These are phyloP conservation scores for Celoporthe dispersa DNA, from an alignment of 2,329 filamentous ascomycete species.

Conservation along the genomic window DNA sequence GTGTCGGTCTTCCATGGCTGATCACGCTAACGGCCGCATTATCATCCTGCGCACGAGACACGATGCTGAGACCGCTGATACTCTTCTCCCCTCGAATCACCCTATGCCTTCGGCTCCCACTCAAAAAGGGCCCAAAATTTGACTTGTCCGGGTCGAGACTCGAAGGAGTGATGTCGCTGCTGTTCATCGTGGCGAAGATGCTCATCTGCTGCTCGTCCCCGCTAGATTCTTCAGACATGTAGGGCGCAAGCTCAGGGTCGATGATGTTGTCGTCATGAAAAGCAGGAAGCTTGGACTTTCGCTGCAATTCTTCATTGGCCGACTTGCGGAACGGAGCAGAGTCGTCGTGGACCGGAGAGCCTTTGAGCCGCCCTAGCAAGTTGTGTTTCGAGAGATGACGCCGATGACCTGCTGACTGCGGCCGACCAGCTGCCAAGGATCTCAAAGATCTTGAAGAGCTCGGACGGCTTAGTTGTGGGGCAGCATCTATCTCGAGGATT, in stretches of 20 bases:
- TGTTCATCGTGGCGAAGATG: conserved; percentile 78
- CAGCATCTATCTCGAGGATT: conserved; percentile 83
- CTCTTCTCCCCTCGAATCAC: conserved; percentile 76
- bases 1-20: conserved; percentile 62
- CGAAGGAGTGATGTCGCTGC: conserved; percentile 64
- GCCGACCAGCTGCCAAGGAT: conserved; percentile 69
- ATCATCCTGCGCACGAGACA: conserved; percentile 72
- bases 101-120: conserved; percentile 75
- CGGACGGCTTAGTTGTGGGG: conserved; percentile 75
- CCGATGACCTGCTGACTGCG: conserved; percentile 80
- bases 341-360: conserved; percentile 66
- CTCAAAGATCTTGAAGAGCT: conserved; percentile 89
- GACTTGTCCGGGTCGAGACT: conserved; percentile 76
- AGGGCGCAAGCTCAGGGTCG: conserved; percentile 91
- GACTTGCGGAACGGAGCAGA: conserved; percentile 85
- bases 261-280: conserved; percentile 99
- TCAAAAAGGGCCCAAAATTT: conserved; percentile 73
- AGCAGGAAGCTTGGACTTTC: conserved; percentile 75
- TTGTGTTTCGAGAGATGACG: conserved; percentile 88
- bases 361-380: conserved; percentile 75
- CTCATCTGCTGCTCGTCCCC: conserved; percentile 91
- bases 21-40: conserved; percentile 61
- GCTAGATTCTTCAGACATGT: conserved; percentile 94
- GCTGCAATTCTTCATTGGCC: conserved; percentile 66
- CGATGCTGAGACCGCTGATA: conserved; percentile 70